phyloP scores from a whole-genome alignment of 2,329 filamentous ascomycete genomes.

The Arthrocladium fulminans region DNA sequence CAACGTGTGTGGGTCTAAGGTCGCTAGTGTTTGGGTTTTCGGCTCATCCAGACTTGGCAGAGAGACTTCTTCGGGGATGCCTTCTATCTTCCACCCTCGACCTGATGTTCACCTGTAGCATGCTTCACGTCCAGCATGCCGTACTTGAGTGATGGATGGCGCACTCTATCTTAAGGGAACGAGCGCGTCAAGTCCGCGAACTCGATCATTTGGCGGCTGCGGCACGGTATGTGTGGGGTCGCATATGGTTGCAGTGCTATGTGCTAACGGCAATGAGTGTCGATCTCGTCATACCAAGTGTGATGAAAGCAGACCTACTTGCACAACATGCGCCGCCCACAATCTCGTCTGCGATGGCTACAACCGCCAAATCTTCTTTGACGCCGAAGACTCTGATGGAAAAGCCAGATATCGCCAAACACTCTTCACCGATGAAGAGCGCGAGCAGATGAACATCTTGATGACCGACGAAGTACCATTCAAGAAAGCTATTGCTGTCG shows the following conservation, averaged over 20 bases:
- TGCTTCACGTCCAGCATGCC: not conserved
- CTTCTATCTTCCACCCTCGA: not conserved
- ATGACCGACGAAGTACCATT: conserved; percentile 29
- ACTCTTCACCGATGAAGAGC: conserved; percentile 34
- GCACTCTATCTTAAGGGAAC: not conserved
- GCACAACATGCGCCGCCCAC: conserved; percentile 30
- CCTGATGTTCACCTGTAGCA: not conserved
- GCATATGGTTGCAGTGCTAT: not conserved
- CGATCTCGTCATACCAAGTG: conserved; percentile 38
- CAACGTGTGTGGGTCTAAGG: too few species aligned
- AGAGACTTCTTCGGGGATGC: not conserved
- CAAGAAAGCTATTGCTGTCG: conserved; percentile 13
- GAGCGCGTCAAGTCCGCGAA: not conserved
- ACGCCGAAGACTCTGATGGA: conserved; percentile 21
- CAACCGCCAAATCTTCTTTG: conserved; percentile 32
- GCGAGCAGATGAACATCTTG: conserved; percentile 29
- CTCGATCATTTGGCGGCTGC: conserved; percentile 14
- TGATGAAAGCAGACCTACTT: conserved; percentile 36
- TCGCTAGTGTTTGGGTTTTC: not conserved
- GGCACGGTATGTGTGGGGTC: conserved; percentile 7
- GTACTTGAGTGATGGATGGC: not conserved
- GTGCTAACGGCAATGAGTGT: conserved; percentile 24
- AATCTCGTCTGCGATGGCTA: conserved; percentile 35
- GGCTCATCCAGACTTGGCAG: not conserved
- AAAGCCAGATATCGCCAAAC: conserved; percentile 33